A percentile compares a stretch with the other conserved stretches of the same genome.
Conservation (phyloP, 495 filamentous ascomycete genomes). For the Elasticomyces elasticus region DNA sequence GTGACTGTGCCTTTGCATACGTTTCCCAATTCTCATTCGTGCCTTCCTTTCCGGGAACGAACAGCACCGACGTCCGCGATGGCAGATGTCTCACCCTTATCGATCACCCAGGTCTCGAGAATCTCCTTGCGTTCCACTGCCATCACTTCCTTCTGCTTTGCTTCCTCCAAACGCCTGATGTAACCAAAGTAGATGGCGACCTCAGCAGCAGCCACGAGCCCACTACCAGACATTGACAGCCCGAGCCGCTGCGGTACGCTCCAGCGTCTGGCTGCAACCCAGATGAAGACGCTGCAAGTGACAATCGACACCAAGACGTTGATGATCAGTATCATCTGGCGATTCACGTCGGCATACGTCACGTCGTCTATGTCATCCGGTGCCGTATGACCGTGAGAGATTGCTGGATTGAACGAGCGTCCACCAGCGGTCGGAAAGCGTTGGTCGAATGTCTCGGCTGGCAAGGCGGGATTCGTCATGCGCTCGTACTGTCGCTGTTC, state of each 20-base stretch:
- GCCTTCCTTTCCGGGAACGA: slow-evolving; percentile 28
- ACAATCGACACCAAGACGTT: slow-evolving; percentile 67
- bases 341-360: slow-evolving; percentile 52
- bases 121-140: slow-evolving; percentile 53
- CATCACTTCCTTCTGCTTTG: slow-evolving; percentile 46
- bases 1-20: neutral
- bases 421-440: slow-evolving; percentile 43
- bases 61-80: slow-evolving; percentile 11
- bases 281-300: slow-evolving; percentile 59
- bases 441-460: slow-evolving; percentile 46
- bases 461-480: slow-evolving; percentile 53
- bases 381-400: slow-evolving; percentile 21
- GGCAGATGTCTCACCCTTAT: slow-evolving; percentile 3
- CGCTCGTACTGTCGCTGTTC: slow-evolving; percentile 71
- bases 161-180: slow-evolving; percentile 63
- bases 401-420: slow-evolving; percentile 24
- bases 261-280: slow-evolving; percentile 63
- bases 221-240: slow-evolving; percentile 56
- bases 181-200: slow-evolving; percentile 82
- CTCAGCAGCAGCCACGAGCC: slow-evolving; percentile 73
- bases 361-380: slow-evolving; percentile 33
- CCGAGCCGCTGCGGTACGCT: slow-evolving; percentile 57
- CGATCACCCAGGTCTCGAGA: slow-evolving; percentile 60
- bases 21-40: slow-evolving; percentile 15
- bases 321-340: slow-evolving; percentile 61